Evolutionary conservation across 306 rosid species (phyloP).

Genomic region (Casuarina equisetifolia): DNA sequence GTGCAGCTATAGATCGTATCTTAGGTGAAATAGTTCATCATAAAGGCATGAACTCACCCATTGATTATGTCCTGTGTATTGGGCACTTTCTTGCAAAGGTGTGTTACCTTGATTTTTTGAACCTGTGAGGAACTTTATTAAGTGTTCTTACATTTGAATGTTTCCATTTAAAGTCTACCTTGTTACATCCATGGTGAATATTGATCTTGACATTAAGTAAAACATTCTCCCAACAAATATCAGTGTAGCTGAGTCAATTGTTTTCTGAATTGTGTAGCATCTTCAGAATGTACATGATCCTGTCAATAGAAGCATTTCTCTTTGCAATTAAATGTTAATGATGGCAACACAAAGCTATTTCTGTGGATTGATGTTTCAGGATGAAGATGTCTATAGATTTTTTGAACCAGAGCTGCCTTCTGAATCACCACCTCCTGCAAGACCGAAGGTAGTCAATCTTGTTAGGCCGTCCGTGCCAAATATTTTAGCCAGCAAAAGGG

Average conservation of each 20-base stretch:
- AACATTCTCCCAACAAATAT: too few relatives aligned
- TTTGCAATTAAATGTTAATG: not conserved
- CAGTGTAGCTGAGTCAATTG: too few relatives aligned
- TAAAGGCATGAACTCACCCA: constrained; percentile 82
- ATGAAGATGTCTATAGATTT: constrained; percentile 82
- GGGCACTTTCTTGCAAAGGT: constrained; percentile 95
- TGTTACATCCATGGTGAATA: too few relatives aligned
- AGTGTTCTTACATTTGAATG: not conserved
- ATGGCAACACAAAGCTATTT: constrained; percentile 2
- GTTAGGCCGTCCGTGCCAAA: constrained; percentile 43
- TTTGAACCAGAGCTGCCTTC: constrained; percentile 92
- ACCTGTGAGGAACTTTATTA: constrained; percentile 3
- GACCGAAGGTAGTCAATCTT: constrained; percentile 38
- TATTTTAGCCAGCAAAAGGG: constrained; percentile 38
- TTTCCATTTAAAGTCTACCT: not conserved
- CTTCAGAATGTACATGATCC: not conserved
- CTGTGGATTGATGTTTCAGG: constrained; percentile 47
- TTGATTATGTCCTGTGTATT: constrained; percentile 85
- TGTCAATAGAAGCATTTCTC: not conserved
- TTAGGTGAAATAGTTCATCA: constrained; percentile 83
- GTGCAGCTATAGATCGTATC: constrained; percentile 92
- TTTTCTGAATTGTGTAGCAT: not conserved
- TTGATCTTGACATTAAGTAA: too few relatives aligned
- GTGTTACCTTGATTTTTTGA: constrained; percentile 22
- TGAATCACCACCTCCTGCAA: constrained; percentile 42